Evolutionary conservation across 352 stramenopile species (phyloP), one percentile per base, ranked within the genome.

Genomic region (Globisporangium heterothallicum): DNA sequence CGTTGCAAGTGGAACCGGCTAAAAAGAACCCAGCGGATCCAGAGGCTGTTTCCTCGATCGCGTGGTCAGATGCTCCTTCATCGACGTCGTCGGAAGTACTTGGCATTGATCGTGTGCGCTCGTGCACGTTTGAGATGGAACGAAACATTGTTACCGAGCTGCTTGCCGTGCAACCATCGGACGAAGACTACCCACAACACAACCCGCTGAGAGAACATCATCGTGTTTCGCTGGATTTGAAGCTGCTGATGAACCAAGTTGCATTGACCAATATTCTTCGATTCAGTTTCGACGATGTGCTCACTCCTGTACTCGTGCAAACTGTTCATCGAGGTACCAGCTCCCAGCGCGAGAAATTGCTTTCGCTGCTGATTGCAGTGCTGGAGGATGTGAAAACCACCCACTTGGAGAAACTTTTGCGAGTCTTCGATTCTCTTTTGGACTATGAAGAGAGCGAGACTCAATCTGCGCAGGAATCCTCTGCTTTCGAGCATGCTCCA

Each of bases 321-420:
- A 18, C 56, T 43, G 21, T 41, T 36, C 22, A 36, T 58, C 19
- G 50, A 1, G 16, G n/a, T 30, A 38, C 42, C 45, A 27, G 35
- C 35, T 16, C 53, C 1, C 73, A 78, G 44, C 61, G 58, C 14
- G 72, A 85, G 34, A 75, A 72, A 18, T 46, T 88, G 4, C 50
- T 86, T 29, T 58, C 73, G n/a, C 41, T 79, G 9, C 44, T 91
- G 9, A 62, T 91, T 14, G 57, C 68, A 0, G 70, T 82, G 9
- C 52, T 88, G n/a, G 79, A 91, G 63, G 71, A 87, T 43, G 53
- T 87, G 26, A 86, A 85, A 32, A 68, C 62, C 29, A 68, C 69
- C 0, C 43, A 82, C 32, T 49, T 80, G 2, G 64, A 74, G 2
- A 64, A 77, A 5, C 44, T 82, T 7, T 54, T 91, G 3, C 43